phyloP scores from a whole-genome alignment of 1,284 basidiomycete genomes.

The Crucibulum parvulum region DNA sequence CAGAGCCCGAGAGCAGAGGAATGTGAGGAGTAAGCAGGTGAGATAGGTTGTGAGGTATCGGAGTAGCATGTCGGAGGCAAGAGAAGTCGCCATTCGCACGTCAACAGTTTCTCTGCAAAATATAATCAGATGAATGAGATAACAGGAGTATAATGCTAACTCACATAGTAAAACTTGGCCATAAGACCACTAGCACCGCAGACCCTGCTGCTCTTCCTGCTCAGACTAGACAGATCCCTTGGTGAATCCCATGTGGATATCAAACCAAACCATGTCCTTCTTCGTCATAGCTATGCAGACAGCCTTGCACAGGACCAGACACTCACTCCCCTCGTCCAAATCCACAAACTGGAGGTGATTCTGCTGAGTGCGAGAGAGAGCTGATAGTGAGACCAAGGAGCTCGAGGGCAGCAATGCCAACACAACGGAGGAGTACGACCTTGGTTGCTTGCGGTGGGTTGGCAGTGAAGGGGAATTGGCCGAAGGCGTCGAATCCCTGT shows the following conservation, averaged over 20 bases:
- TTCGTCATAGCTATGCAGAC: constrained; percentile 77
- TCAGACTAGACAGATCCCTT: constrained; percentile 43
- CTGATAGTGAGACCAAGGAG: constrained; percentile 78
- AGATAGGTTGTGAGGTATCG: constrained; percentile 85
- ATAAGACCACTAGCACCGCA: constrained; percentile 91
- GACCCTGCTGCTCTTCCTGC: constrained; percentile 50
- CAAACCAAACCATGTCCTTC: constrained; percentile 90
- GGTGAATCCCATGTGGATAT: constrained; percentile 79
- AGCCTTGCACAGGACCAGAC: constrained; percentile 69
- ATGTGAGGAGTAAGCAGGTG: constrained; percentile 83
- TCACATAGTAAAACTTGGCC: constrained; percentile 92
- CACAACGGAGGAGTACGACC: not conserved
- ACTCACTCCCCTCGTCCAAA: constrained; percentile 86
- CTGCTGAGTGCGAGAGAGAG: constrained; percentile 76
- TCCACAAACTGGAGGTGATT: constrained; percentile 84
- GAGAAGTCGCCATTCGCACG: constrained; percentile 84
- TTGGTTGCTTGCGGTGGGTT: not conserved
- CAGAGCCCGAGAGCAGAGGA: constrained; percentile 82
- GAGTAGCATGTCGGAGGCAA: constrained; percentile 79
- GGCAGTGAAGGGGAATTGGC: constrained; percentile 77
- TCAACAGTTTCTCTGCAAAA: constrained; percentile 89
- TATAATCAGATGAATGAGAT: constrained; percentile 3
- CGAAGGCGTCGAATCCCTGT: constrained; percentile 93
- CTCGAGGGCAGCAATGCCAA: constrained; percentile 60
- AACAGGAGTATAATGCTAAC: constrained; percentile 24